phyloP scores from a whole-genome alignment of 2,329 filamentous ascomycete species.

The Aspergillus uvarum region DNA sequence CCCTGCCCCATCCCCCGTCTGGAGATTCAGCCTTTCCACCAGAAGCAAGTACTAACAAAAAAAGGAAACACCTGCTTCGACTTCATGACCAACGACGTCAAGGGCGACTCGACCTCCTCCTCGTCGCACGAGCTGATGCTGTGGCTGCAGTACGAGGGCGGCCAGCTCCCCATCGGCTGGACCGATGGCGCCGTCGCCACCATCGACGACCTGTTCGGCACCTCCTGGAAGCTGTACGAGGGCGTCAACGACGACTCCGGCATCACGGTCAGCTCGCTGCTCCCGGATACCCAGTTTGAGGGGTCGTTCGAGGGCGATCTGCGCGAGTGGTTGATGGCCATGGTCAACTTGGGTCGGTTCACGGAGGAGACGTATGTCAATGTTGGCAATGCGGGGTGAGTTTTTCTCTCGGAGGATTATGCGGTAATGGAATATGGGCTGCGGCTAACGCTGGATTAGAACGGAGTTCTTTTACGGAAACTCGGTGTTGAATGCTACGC shows the following conservation, averaged over 20 bases:
- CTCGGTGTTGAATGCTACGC: constrained; percentile 19
- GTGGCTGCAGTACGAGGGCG: constrained; percentile 48
- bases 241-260: constrained; percentile 45
- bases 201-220: constrained; percentile 37
- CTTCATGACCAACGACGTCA: constrained; percentile 47
- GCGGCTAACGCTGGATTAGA: neutral
- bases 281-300: constrained; percentile 40
- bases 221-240: constrained; percentile 46
- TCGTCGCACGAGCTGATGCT: constrained; percentile 47
- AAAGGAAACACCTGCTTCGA: constrained; percentile 43
- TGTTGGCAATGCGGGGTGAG: constrained; percentile 44
- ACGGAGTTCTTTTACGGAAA: constrained; percentile 26
- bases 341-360: constrained; percentile 41
- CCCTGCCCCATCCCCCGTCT: neutral
- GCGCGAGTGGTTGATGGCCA: constrained; percentile 44
- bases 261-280: constrained; percentile 43
- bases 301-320: constrained; percentile 42
- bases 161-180: constrained; percentile 48
- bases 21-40: too few relatives aligned
- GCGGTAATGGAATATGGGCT: neutral
- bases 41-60: neutral
- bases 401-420: neutral
- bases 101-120: constrained; percentile 44
- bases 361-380: constrained; percentile 42
- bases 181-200: constrained; percentile 35